These are phyloP conservation scores for Tanozyma kutaoensis DNA, from an alignment of 805 yeast species.

Conservation along the genomic window DNA sequence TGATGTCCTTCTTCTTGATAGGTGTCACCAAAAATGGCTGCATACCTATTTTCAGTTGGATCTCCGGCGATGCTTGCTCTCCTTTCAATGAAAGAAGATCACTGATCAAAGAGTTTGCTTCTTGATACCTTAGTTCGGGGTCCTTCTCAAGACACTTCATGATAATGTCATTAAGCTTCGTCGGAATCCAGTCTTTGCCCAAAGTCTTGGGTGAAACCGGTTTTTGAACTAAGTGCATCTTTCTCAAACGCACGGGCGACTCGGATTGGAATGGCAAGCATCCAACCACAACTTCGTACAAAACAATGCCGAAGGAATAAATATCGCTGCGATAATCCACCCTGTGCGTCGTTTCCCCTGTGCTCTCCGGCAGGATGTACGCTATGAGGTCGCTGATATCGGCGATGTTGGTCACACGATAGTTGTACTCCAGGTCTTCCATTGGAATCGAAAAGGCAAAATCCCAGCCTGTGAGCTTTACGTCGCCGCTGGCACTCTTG, in stretches of 20 bases:
- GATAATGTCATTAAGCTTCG: conserved; percentile 22
- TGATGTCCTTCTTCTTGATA: background rate
- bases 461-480: conserved; percentile 35
- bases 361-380: conserved; percentile 37
- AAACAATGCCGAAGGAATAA: conserved; percentile 35
- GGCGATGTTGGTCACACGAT: conserved; percentile 24
- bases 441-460: conserved; percentile 26
- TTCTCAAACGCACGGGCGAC: conserved; percentile 22
- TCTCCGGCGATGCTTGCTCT: conserved; percentile 8
- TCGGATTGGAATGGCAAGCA: conserved; percentile 28
- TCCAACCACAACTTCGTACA: conserved; percentile 35
- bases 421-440: conserved; percentile 29
- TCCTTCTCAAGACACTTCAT: conserved; percentile 29
- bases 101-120: conserved; percentile 17
- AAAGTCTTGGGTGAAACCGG: conserved; percentile 27
- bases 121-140: conserved; percentile 24
- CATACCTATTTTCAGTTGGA: background rate
- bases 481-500: conserved; percentile 12
- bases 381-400: conserved; percentile 27
- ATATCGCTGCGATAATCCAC: conserved; percentile 36
- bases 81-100: conserved; percentile 25
- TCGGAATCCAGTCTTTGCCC: conserved; percentile 13
- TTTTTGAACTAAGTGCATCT: conserved; percentile 25
- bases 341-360: conserved; percentile 20
- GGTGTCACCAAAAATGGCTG: background rate